Conservation (phyloP, 345 rosid genomes). For the Populus deltoides region DNA sequence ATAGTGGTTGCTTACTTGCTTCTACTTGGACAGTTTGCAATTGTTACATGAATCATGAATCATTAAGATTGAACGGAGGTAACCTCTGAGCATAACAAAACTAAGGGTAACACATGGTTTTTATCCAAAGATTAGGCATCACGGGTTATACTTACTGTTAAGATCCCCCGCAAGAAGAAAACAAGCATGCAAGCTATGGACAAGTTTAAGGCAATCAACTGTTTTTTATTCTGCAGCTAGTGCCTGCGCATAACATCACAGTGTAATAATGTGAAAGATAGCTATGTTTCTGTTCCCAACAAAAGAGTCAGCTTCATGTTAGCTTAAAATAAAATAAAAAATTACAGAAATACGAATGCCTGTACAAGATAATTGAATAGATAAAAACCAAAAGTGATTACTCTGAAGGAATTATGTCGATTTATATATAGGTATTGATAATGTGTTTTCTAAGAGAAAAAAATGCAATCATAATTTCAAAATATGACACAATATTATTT, state of each 20-base stretch:
- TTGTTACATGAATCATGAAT: not conserved
- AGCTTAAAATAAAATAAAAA: too few relatives aligned
- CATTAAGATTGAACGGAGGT: not conserved
- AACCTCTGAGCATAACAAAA: not conserved
- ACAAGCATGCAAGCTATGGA: constrained; percentile 86
- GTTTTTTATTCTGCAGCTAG: constrained; percentile 97
- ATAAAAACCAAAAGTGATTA: not conserved
- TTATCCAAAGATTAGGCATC: not conserved
- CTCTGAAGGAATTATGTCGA: not conserved
- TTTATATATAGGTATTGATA: too few relatives aligned
- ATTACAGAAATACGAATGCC: not conserved
- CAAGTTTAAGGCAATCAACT: constrained; percentile 82
- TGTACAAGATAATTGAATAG: not conserved
- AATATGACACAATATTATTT: too few relatives aligned
- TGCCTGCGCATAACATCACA: constrained; percentile 55
- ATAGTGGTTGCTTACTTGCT: not conserved
- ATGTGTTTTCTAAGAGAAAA: too few relatives aligned
- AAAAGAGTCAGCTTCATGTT: not conserved
- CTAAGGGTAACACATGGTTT: not conserved
- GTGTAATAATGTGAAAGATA: constrained; percentile 4
- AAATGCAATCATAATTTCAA: too few relatives aligned
- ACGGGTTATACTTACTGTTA: constrained; percentile 48
- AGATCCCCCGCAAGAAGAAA: constrained; percentile 90
- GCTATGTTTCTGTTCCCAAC: not conserved
- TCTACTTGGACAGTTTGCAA: not conserved